These are phyloP conservation scores for Diaporthe eres DNA, from an alignment of 2,329 filamentous ascomycete species.

Conservation along the genomic window DNA sequence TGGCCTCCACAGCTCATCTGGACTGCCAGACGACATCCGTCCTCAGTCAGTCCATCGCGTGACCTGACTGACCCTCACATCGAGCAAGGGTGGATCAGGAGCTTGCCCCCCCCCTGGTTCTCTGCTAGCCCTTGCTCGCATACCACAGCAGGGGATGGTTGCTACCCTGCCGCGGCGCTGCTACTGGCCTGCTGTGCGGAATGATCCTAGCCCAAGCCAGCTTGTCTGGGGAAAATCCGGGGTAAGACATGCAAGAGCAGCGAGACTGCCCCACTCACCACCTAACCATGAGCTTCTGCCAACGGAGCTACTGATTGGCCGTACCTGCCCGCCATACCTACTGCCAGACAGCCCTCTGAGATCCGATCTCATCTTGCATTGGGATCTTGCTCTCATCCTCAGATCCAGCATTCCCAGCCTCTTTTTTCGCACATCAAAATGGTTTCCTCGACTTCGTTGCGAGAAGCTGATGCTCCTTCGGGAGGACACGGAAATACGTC, in stretches of 20 bases:
- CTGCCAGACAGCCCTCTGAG: neutral
- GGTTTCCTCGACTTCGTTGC: neutral
- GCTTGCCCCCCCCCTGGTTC: conserved; percentile 12
- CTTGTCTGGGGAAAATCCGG: conserved; percentile 41
- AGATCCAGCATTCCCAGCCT: neutral
- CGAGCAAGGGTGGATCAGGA: conserved; percentile 30
- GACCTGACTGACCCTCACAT: conserved; percentile 28
- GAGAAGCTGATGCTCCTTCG: neutral
- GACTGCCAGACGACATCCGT: neutral
- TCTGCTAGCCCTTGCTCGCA: neutral
- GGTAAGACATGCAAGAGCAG: conserved; percentile 35
- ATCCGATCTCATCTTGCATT: conserved; percentile 18
- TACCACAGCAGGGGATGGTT: neutral
- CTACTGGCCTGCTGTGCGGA: conserved; percentile 6
- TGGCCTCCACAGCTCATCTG: neutral
- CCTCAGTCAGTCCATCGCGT: conserved; percentile 38
- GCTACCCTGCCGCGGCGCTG: neutral
- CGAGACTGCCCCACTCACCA: conserved; percentile 28
- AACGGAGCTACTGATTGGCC: conserved; percentile 32
- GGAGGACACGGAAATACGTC: conserved; percentile 36
- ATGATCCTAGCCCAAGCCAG: conserved; percentile 9
- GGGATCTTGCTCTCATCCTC: neutral
- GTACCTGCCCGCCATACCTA: neutral
- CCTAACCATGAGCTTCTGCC: conserved; percentile 6
- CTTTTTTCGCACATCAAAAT: neutral